These are phyloP conservation scores for Hypoxylon subgilvum DNA, from an alignment of 495 filamentous ascomycete genomes.

Conservation along the genomic window DNA sequence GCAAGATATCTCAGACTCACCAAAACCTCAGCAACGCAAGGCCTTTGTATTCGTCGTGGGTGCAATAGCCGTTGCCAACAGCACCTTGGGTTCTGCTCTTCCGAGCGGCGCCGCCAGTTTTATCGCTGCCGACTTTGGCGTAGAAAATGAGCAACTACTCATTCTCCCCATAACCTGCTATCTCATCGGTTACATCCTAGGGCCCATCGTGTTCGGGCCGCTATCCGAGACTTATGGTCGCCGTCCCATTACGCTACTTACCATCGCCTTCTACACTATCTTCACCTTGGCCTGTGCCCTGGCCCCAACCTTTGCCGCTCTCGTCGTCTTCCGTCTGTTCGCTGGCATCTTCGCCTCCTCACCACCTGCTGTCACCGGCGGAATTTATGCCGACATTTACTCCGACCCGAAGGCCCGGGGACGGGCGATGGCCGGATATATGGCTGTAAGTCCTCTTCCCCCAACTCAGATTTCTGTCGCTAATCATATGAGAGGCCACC, in stretches of 20 bases:
- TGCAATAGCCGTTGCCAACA: no score
- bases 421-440: conserved; percentile 40
- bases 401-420: conserved; percentile 33
- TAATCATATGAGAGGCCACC: no score
- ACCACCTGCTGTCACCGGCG: conserved; percentile 80
- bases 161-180: conserved; percentile 49
- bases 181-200: conserved; percentile 62
- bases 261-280: conserved; percentile 70
- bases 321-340: conserved; percentile 42
- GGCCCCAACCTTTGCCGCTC: conserved; percentile 55
- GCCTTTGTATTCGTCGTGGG: no score
- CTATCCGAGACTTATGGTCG: conserved; percentile 73
- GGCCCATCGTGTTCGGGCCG: conserved; percentile 53
- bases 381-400: conserved; percentile 80
- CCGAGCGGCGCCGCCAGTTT: neutral
- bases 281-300: conserved; percentile 78
- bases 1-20: no score
- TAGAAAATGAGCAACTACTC: conserved; percentile 41
- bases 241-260: conserved; percentile 69
- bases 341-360: conserved; percentile 74
- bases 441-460: no score
- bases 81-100: neutral
- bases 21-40: no score
- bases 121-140: conserved; percentile 53
- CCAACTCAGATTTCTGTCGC: no score